Evolutionary conservation across 495 filamentous ascomycete species (phyloP), one percentile per base, ranked within the genome.

Genomic region (Cercophora sp.): DNA sequence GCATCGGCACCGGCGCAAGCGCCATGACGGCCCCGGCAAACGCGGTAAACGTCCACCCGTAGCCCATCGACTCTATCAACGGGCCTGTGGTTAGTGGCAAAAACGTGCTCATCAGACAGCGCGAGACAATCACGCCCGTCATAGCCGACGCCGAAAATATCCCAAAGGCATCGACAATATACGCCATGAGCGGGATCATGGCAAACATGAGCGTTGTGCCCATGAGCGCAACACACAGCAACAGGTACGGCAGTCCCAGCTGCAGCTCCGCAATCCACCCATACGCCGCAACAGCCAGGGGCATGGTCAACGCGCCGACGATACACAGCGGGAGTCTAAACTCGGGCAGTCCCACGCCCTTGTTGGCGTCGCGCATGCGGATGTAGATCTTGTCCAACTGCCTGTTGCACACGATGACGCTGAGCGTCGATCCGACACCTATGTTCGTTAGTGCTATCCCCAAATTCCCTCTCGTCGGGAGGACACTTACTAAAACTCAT

Each of bases 91-190:
- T 61, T 44, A 82, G 63, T 1, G 80, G 80, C 29, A 84, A 43
- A 19, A 82, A 69, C 0, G 80, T 82, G 18, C 76, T 70, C 57
- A 72, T 73, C 4, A 84, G 61, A 55, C 79, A 82, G 24, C 80
- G 63, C 18, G 67, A 65, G 20, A 84, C 75, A 29, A 82, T 76
- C 22, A 80, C 61, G 0, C 72, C 73, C 1, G 80, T 82, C 71
- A 82, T 70, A 2, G 79, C 80, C 13, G 73, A 78, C 0, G 80
- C 79, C 5, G 76, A 70, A 56, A 76, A 81, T 10, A 79, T 46
- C 0, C 77, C 75, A 53, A 79, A 84, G 0, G 79, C 78, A 52
- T 84, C 80, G 0, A 82, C 79, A 8, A 84, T 67, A 47, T 82
- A 84, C 0, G 77, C 68, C 56, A 69, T 70, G 20, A 82, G 44